Percentiles rank a stretch among this genome's conserved stretches.
phyloP scores from a whole-genome alignment of 192 early-diverging fungal species.

The Diversispora epigaea region DNA sequence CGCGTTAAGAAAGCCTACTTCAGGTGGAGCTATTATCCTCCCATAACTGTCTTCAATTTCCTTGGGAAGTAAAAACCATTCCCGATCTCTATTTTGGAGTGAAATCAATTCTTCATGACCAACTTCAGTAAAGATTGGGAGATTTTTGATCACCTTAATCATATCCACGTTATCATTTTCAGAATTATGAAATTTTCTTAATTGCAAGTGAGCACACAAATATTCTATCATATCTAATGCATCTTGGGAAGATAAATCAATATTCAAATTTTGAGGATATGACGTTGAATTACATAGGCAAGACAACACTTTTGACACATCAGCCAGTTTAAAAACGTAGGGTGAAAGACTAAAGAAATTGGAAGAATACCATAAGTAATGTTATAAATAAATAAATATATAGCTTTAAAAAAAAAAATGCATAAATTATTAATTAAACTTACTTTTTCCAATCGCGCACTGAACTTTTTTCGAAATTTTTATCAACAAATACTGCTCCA shows the following conservation, averaged over 20 bases:
- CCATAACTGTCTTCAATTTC: not conserved
- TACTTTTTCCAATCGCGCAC: not conserved
- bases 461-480: not conserved
- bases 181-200: too few species aligned
- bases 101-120: not conserved
- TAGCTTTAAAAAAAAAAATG: not conserved
- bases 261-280: not conserved
- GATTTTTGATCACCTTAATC: constrained; percentile 10
- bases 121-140: constrained; percentile 7
- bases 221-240: not conserved
- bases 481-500: constrained; percentile 1
- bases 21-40: not conserved
- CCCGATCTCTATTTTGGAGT: not conserved
- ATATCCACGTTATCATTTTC: too few species aligned
- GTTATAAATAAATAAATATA: not conserved
- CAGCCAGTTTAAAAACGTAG: not conserved
- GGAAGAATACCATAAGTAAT: not conserved
- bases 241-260: not conserved
- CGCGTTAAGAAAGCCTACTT: not conserved
- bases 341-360: not conserved
- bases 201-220: not conserved
- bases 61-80: not conserved
- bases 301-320: not conserved
- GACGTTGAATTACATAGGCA: not conserved
- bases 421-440: not conserved